Conservation (phyloP, 116 monocot genomes). For the Posidonia oceanica region DNA sequence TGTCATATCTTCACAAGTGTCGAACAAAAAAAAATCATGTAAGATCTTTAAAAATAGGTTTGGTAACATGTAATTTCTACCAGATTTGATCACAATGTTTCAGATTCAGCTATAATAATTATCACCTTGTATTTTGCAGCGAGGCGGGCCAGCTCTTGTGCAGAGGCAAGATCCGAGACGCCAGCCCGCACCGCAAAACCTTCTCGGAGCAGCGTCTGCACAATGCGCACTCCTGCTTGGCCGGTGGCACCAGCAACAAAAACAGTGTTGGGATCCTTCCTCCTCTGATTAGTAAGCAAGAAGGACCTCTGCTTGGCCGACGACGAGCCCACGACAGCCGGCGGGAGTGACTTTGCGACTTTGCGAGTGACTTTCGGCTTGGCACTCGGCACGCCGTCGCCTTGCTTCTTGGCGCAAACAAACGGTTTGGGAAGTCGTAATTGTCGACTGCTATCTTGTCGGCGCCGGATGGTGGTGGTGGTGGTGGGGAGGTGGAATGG, state of each 20-base stretch:
- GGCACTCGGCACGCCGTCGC: background rate
- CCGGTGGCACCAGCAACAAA: constrained; percentile 87
- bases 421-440: background rate
- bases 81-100: too few species aligned
- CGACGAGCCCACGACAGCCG: constrained; percentile 24
- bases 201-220: constrained; percentile 42
- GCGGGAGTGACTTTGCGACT: constrained; percentile 37
- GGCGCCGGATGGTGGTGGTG: background rate
- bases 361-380: constrained; percentile 8
- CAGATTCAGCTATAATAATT: background rate
- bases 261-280: constrained; percentile 77
- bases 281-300: constrained; percentile 28
- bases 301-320: constrained; percentile 23
- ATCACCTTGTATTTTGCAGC: constrained; percentile 58
- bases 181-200: constrained; percentile 81
- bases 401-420: constrained; percentile 15
- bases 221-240: constrained; percentile 55
- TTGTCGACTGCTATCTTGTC: background rate
- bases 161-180: constrained; percentile 65
- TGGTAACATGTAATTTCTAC: too few species aligned
- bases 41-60: too few species aligned
- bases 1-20: too few species aligned
- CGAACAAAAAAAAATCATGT: too few species aligned
- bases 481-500: constrained; percentile 34
- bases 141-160: constrained; percentile 71